A percentile compares a stretch with the other conserved stretches of the same genome.
phyloP scores from a whole-genome alignment of 73 alveolate species.

The Tetrahymena malaccensis region DNA sequence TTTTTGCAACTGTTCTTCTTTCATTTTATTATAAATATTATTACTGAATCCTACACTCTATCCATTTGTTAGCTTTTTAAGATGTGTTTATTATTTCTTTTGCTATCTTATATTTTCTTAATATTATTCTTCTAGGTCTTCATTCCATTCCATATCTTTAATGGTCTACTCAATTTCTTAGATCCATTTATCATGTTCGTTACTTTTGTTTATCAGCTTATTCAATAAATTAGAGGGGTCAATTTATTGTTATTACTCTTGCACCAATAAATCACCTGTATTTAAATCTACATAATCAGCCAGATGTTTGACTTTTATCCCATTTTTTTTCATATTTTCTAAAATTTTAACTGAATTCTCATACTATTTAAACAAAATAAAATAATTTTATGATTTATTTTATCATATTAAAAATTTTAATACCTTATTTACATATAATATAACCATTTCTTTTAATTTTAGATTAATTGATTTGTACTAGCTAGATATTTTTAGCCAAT shows the following conservation, averaged over 20 bases:
- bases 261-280: neutral
- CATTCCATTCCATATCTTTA: neutral
- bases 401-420: neutral
- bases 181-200: neutral
- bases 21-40: neutral
- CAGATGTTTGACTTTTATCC: neutral
- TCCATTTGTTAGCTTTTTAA: neutral
- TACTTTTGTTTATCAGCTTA: neutral
- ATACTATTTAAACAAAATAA: neutral
- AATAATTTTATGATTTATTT: no score
- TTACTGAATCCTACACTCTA: neutral
- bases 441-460: neutral
- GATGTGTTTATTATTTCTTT: neutral
- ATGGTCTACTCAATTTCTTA: neutral
- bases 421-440: neutral
- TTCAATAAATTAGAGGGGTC: neutral
- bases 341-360: neutral
- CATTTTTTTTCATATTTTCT: neutral
- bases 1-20: slow-evolving; percentile 2
- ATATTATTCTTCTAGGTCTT: neutral
- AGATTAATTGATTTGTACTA: neutral
- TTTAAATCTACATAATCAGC: neutral
- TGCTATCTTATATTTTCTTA: neutral
- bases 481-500: neutral
- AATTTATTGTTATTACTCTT: neutral